Percentiles rank a stretch among this genome's conserved stretches.
phyloP scores from a whole-genome alignment of 73 alveolate genomes.

The Effrenium voratum region DNA sequence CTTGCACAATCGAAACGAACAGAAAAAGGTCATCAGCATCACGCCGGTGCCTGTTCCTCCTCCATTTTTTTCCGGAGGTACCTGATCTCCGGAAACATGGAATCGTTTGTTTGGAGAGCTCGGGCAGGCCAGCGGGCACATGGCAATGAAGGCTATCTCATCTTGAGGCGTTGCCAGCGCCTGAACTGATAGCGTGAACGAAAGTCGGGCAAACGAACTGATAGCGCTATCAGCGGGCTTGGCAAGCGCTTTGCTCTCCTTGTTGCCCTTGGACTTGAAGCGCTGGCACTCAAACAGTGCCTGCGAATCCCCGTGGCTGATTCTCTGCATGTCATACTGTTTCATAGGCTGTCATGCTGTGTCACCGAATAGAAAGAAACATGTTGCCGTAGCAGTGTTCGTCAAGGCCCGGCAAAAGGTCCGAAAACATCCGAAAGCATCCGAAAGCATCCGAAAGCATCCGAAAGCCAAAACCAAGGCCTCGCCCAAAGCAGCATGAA shows the following conservation, averaged over 20 bases:
- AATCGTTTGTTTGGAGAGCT: neutral
- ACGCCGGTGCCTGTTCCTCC: constrained; percentile 2
- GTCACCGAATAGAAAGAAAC: too few species aligned
- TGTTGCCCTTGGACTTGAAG: constrained; percentile 79
- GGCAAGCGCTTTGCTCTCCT: neutral
- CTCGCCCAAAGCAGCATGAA: constrained; percentile 73
- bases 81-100: neutral
- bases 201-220: neutral
- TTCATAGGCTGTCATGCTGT: too few species aligned
- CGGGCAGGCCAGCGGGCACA: neutral
- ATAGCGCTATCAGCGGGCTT: neutral
- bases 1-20: too few species aligned
- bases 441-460: neutral
- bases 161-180: constrained; percentile 52
- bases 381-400: too few species aligned
- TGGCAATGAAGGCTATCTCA: constrained; percentile 89
- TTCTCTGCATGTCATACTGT: too few species aligned
- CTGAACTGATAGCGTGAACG: neutral
- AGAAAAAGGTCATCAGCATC: too few species aligned
- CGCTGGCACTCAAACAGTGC: constrained; percentile 89
- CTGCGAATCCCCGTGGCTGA: neutral
- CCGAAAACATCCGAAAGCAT: neutral
- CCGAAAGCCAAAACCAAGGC: neutral
- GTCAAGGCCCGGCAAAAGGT: neutral
- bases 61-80: constrained; percentile 63